Evolutionary conservation across 1,284 basidiomycete species (phyloP).

Genomic region (Malassezia equina): DNA sequence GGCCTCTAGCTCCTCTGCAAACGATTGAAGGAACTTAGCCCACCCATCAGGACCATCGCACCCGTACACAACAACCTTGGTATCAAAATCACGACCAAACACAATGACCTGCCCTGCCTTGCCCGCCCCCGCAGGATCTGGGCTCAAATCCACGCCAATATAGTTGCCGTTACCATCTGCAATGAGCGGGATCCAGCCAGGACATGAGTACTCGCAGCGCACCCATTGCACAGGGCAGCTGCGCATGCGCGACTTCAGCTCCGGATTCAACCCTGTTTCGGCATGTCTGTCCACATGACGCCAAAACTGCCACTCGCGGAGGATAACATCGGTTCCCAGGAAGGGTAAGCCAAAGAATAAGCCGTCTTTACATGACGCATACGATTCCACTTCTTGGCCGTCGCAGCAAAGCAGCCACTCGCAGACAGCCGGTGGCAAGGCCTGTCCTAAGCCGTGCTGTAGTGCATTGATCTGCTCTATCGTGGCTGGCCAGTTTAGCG

Average conservation of each 20-base stretch:
- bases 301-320: conserved; percentile 45
- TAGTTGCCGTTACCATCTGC: conserved; percentile 93
- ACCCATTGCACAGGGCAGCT: conserved; percentile 87
- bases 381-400: conserved; percentile 43
- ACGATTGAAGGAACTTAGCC: conserved; percentile 85
- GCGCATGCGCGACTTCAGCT: conserved; percentile 56
- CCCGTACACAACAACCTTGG: conserved; percentile 72
- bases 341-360: conserved; percentile 44
- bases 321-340: conserved; percentile 35
- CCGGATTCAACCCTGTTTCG: conserved; percentile 31
- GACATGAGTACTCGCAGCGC: conserved; percentile 75
- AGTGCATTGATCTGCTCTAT: conserved; percentile 34
- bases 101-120: conserved; percentile 84
- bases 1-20: conserved; percentile 82
- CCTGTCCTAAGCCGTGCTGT: conserved; percentile 35
- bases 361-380: conserved; percentile 41
- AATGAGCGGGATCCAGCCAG: conserved; percentile 90
- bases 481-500: conserved; percentile 43
- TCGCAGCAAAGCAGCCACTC: conserved; percentile 41
- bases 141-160: conserved; percentile 86
- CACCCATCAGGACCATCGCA: conserved; percentile 76
- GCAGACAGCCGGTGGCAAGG: conserved; percentile 36
- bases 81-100: conserved; percentile 94
- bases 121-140: conserved; percentile 54
- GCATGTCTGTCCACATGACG: conserved; percentile 42